Evolutionary conservation across 2,329 filamentous ascomycete genomes (phyloP).

Genomic region (Ceratocystis papillata): DNA sequence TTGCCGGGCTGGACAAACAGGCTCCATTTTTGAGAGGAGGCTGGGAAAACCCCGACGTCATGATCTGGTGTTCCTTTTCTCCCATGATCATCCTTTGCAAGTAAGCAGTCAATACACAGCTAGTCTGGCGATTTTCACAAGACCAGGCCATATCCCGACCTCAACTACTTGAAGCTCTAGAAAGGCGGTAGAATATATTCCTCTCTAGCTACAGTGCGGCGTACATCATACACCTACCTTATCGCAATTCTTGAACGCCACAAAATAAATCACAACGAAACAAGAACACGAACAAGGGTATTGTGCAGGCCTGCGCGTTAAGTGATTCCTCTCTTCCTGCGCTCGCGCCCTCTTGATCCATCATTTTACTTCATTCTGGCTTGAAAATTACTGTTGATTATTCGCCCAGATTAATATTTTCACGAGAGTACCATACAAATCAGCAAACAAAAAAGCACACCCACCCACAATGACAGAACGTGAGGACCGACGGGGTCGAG

Average conservation of each 20-base stretch:
- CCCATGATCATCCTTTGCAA: slow-evolving; percentile 14
- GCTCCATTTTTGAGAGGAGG: slow-evolving; percentile 17
- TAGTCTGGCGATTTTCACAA: neutral
- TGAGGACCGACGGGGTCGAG: slow-evolving; percentile 22
- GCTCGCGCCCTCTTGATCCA: neutral
- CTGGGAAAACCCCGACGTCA: slow-evolving; percentile 14
- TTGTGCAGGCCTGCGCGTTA: slow-evolving; percentile 21
- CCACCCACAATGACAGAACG: slow-evolving; percentile 21
- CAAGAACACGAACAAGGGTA: slow-evolving; percentile 13
- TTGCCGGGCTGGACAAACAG: slow-evolving; percentile 11
- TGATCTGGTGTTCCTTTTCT: slow-evolving; percentile 15
- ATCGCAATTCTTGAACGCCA: neutral
- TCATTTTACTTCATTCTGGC: neutral
- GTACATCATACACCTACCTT: neutral
- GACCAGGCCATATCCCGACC: neutral
- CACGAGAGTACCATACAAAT: neutral
- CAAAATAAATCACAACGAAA: slow-evolving; percentile 15
- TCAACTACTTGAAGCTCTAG: neutral
- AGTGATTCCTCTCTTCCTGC: slow-evolving; percentile 19
- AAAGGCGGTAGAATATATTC: neutral
- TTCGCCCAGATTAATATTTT: neutral
- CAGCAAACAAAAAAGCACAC: neutral
- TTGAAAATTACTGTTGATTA: slow-evolving; percentile 2
- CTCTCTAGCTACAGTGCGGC: neutral
- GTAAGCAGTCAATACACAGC: neutral